phyloP scores from a whole-genome alignment of 106 monocot species.

The Iris macrosiphon region DNA sequence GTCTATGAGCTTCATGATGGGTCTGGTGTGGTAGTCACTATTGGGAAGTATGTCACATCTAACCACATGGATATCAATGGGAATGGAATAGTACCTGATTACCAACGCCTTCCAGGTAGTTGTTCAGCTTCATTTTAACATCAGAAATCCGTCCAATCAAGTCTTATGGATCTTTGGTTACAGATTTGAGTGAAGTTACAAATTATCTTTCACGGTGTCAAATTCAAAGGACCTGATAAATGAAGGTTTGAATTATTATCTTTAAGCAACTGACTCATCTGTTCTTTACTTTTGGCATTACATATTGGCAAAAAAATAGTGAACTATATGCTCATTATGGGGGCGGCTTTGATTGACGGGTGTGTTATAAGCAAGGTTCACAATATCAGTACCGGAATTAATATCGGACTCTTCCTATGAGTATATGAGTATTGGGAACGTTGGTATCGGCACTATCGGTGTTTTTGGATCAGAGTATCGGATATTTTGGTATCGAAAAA shows the following conservation, averaged over 20 bases:
- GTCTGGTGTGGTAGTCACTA: slow-evolving; percentile 76
- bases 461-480: too few species aligned
- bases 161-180: slow-evolving; percentile 1
- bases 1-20: slow-evolving; percentile 85
- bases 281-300: background rate
- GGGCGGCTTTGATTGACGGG: too few species aligned
- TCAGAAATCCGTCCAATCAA: background rate
- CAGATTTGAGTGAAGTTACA: slow-evolving; percentile 43
- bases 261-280: too few species aligned
- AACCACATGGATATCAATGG: slow-evolving; percentile 62
- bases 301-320: too few species aligned
- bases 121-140: background rate
- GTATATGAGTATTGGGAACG: too few species aligned
- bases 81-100: slow-evolving; percentile 76
- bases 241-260: slow-evolving; percentile 5
- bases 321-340: too few species aligned
- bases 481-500: too few species aligned
- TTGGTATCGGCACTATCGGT: too few species aligned
- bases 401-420: too few species aligned
- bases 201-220: slow-evolving; percentile 48
- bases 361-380: too few species aligned
- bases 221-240: slow-evolving; percentile 24
- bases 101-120: slow-evolving; percentile 50
- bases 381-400: too few species aligned
- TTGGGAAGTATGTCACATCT: slow-evolving; percentile 78